Base-by-base conservation (phyloP, 257 asterid species). In the Solanum lignicaule region DNA sequence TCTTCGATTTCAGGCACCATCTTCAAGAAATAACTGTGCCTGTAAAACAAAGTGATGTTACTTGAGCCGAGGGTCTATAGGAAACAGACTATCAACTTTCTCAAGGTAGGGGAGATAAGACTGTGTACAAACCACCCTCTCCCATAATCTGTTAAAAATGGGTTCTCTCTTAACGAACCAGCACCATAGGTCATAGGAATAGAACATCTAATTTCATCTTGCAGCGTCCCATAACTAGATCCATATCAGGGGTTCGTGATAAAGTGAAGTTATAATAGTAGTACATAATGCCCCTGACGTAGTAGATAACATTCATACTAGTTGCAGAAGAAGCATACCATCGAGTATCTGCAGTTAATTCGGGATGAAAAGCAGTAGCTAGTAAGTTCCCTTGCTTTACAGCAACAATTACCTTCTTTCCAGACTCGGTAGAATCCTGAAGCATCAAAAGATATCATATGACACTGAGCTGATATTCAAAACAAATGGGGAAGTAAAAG, bases 331-430 rank as follows among this genome's bases (percentile, higher is more conserved):
- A 46, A 9, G 31, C 43, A 18, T 86, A 95, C 99, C 99, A 96
- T 89, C 99, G 92, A 55, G 93, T 91, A 86, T 97, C 99, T 33
- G 98, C 96, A 83, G 99, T 97, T 90, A 97, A 88, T 92, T 97
- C 99, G 6, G 99, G 99, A 90, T 97, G 99, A 87, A 97, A 97
- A 69, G 99, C 99, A 86, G 99, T 97, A 88, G 99, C 99, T 75
- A 97, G 93, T 91, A 97, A 87, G 90, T 95, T 95, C 55, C 99
- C 99, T 91, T 97, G 99, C 92, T 93, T 96, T 89, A 97, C 98
- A 21, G 99, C 99, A 86, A 97, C 98, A 27, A 97, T 92, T 43
- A 94, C 98, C 90, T 92, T 94, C 89, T 90, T 91, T 36, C 35
- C 93, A 5, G 94, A 73, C 66, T 32, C 92, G 14, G 86, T 87